Conservation (phyloP, 768 basidiomycete species). For the Royoungia palumana region DNA sequence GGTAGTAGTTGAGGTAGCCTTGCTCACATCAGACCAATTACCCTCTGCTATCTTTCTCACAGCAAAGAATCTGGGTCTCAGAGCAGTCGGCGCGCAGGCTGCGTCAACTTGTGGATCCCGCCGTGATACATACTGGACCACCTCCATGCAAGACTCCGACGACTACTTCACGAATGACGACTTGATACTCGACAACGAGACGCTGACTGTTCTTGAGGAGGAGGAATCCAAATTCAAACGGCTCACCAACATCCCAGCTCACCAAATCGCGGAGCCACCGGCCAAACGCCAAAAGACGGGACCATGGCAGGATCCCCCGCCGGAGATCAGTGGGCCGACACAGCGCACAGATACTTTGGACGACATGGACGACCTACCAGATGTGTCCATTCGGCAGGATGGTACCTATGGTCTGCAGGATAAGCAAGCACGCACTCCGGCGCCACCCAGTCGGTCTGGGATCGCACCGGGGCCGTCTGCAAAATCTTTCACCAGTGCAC, state of each 20-base stretch:
- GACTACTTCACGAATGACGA: constrained; percentile 65
- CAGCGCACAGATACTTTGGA: constrained; percentile 27
- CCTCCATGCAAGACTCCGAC: constrained; percentile 59
- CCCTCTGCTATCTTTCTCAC: too few species aligned
- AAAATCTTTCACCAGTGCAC: constrained; percentile 5
- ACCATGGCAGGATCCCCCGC: constrained; percentile 42
- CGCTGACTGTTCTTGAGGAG: constrained; percentile 58
- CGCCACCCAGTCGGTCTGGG: constrained; percentile 12
- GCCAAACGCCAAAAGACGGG: constrained; percentile 55
- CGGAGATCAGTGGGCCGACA: constrained; percentile 24
- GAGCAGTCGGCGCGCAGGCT: not conserved
- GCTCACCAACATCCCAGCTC: constrained; percentile 24
- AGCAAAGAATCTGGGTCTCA: not conserved
- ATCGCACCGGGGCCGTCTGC: constrained; percentile 9
- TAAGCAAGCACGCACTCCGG: constrained; percentile 14
- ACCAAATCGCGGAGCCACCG: constrained; percentile 33
- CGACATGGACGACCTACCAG: constrained; percentile 55
- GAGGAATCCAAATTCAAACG: constrained; percentile 44
- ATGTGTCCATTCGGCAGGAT: constrained; percentile 57
- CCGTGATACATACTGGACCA: too few species aligned
- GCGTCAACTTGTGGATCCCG: not conserved
- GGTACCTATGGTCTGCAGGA: constrained; percentile 51
- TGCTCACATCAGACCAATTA: too few species aligned
- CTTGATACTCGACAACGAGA: constrained; percentile 58
- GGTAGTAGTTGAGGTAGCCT: too few species aligned